Conservation (phyloP, 192 early-diverging fungal genomes). For the Coemansia sp. region DNA sequence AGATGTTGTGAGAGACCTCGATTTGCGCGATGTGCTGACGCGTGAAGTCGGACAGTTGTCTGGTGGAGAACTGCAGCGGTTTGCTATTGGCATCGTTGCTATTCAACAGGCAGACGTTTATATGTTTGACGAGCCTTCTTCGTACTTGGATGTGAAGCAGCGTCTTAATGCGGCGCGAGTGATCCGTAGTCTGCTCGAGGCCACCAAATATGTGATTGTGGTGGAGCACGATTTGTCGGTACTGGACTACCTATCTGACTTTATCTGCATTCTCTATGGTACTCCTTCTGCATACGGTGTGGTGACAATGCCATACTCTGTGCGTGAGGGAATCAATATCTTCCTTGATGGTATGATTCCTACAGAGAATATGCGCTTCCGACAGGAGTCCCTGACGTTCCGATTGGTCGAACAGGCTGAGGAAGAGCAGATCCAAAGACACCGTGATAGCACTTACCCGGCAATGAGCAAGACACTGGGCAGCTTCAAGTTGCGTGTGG, state of each 20-base stretch:
- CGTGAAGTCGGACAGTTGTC: constrained; percentile 86
- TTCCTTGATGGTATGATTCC: constrained; percentile 96
- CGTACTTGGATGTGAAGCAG: constrained; percentile 98
- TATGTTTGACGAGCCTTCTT: constrained; percentile 99
- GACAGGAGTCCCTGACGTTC: constrained; percentile 93
- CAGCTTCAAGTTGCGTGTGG: constrained; percentile 76
- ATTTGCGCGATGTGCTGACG: constrained; percentile 77
- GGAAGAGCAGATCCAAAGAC: constrained; percentile 66
- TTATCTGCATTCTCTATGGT: constrained; percentile 98
- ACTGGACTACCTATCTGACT: constrained; percentile 97
- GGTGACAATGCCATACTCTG: constrained; percentile 94
- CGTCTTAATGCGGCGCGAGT: constrained; percentile 94
- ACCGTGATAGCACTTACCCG: constrained; percentile 83
- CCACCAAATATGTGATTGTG: constrained; percentile 85
- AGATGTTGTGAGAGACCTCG: constrained; percentile 69
- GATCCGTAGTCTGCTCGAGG: constrained; percentile 77
- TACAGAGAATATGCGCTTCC: constrained; percentile 98
- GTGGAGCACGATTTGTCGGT: constrained; percentile 99
- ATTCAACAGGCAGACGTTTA: constrained; percentile 90
- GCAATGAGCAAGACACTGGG: constrained; percentile 83
- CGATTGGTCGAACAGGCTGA: constrained; percentile 87
- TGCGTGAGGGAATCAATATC: constrained; percentile 98
- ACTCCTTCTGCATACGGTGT: constrained; percentile 95
- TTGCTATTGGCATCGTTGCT: constrained; percentile 85
- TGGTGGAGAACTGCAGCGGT: constrained; percentile 97